phyloP scores from a whole-genome alignment of 2,329 filamentous ascomycete genomes.

The Cladosporium sp. region DNA sequence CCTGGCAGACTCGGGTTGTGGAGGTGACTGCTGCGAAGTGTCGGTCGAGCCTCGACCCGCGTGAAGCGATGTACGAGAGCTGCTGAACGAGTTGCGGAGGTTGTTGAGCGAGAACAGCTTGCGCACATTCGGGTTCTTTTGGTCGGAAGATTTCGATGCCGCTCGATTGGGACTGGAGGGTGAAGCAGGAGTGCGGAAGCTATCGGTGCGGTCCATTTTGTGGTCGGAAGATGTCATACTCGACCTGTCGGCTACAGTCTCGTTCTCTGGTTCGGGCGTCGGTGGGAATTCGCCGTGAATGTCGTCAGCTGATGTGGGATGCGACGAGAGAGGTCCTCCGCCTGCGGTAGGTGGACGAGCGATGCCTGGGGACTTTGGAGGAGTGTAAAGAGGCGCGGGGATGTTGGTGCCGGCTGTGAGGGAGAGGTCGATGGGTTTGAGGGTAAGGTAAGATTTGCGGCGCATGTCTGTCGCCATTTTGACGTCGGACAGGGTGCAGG shows the following conservation, averaged over 20 bases:
- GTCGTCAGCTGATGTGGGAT: slow-evolving; percentile 28
- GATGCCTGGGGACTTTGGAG: slow-evolving; percentile 16
- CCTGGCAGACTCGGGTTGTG: slow-evolving; percentile 5
- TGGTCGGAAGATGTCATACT: slow-evolving; percentile 16
- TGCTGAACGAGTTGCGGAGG: slow-evolving; percentile 33
- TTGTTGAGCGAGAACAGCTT: slow-evolving; percentile 30
- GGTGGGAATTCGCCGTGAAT: slow-evolving; percentile 21
- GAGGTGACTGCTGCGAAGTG: slow-evolving; percentile 7
- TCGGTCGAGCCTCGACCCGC: slow-evolving; percentile 14
- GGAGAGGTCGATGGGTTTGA: slow-evolving; percentile 23
- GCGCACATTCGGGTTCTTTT: slow-evolving; percentile 16
- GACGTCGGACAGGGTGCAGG: slow-evolving; percentile 6
- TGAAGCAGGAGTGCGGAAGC: slow-evolving; percentile 21
- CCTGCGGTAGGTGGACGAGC: slow-evolving; percentile 27
- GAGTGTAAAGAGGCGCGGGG: slow-evolving; percentile 23
- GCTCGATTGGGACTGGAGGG: slow-evolving; percentile 15
- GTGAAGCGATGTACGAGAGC: slow-evolving; percentile 29
- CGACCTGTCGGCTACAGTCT: slow-evolving; percentile 10
- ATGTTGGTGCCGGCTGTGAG: slow-evolving; percentile 25
- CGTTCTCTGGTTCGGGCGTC: slow-evolving; percentile 21
- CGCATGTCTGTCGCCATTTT: slow-evolving; percentile 10
- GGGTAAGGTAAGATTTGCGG: slow-evolving; percentile 18
- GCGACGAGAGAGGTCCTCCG: slow-evolving; percentile 31
- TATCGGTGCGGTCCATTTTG: slow-evolving; percentile 20
- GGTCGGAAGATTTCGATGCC: slow-evolving; percentile 7